Conservation (phyloP, 305 asterid species). For the Solanum hybrid region DNA sequence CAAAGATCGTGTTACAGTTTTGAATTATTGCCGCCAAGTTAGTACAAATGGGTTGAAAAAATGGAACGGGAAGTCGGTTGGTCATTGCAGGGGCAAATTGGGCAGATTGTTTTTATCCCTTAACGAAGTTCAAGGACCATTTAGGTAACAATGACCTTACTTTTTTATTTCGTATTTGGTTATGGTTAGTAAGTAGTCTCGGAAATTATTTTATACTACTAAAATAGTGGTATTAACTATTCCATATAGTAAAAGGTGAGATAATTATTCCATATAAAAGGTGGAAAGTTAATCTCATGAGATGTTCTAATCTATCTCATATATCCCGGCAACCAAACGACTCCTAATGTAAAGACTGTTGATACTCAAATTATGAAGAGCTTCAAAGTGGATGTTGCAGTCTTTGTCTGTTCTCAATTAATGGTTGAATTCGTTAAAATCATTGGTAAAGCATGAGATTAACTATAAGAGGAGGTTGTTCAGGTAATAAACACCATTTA, state of each 20-base stretch:
- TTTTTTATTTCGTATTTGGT: neutral
- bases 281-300: neutral
- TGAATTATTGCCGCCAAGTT: conserved; percentile 5
- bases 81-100: neutral
- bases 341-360: too few relatives aligned
- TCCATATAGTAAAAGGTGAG: neutral
- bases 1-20: neutral
- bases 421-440: neutral
- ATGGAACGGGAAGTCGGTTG: conserved; percentile 6
- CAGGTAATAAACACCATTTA: neutral
- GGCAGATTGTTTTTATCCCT: neutral
- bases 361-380: too few relatives aligned
- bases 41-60: neutral
- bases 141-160: neutral
- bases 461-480: neutral
- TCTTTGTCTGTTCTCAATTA: neutral
- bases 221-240: neutral
- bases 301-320: too few relatives aligned
- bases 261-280: too few relatives aligned
- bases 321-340: too few relatives aligned
- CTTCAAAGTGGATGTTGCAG: neutral
- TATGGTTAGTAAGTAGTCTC: neutral
- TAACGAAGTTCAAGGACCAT: neutral
- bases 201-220: neutral
- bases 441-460: neutral